A percentile compares a stretch with the other conserved stretches of the same genome.
phyloP scores from a whole-genome alignment of 129 eudicot genomes.

The Centella asiatica region DNA sequence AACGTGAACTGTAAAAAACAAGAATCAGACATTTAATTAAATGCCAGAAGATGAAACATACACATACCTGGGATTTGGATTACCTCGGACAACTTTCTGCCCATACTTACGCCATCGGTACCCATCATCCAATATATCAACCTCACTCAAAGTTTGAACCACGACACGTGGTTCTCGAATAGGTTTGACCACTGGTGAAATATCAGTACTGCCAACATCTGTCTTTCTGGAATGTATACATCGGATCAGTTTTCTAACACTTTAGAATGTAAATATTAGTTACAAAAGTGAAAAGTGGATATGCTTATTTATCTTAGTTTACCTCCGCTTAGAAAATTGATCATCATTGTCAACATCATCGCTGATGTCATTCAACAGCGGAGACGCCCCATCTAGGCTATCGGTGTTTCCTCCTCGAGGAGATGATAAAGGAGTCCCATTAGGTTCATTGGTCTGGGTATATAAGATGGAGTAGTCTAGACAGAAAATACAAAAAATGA shows the following conservation, averaged over 20 bases:
- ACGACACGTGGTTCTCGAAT: slow-evolving; percentile 97
- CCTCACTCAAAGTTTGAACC: slow-evolving; percentile 95
- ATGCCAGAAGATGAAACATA: neutral
- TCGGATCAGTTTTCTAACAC: neutral
- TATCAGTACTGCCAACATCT: slow-evolving; percentile 57
- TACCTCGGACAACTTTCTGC: slow-evolving; percentile 96
- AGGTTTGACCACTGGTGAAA: slow-evolving; percentile 86
- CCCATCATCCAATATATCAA: slow-evolving; percentile 96
- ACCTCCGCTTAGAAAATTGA: slow-evolving; percentile 77
- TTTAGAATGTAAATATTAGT: neutral
- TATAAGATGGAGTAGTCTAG: slow-evolving; percentile 40
- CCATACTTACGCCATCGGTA: slow-evolving; percentile 98
- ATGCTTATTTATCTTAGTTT: slow-evolving; percentile 2
- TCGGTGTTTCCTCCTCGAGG: slow-evolving; percentile 61
- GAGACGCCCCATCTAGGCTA: slow-evolving; percentile 32
- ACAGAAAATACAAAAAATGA: slow-evolving; percentile 9
- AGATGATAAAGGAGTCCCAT: slow-evolving; percentile 50
- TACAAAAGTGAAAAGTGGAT: neutral
- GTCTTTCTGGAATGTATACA: slow-evolving; percentile 43
- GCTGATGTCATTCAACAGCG: slow-evolving; percentile 31
- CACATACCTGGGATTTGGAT: slow-evolving; percentile 93
- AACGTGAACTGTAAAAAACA: neutral
- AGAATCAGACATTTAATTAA: neutral
- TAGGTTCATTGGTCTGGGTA: slow-evolving; percentile 44
- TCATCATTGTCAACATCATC: slow-evolving; percentile 77